Base-by-base conservation (phyloP, 2,329 filamentous ascomycete species). In the Hypocrella siamensis region DNA sequence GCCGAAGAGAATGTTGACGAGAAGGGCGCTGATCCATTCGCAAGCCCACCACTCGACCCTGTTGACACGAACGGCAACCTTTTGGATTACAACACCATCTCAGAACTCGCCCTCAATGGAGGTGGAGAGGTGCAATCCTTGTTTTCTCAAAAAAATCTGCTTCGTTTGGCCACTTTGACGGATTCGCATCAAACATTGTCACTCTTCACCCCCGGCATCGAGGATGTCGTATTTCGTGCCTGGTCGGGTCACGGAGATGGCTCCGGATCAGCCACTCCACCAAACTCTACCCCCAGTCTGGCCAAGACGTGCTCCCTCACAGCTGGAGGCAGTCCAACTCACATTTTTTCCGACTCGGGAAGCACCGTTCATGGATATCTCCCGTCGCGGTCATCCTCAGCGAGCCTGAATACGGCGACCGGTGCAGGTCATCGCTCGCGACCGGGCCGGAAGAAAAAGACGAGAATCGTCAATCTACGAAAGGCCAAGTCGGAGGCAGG, bases 61-160 rank as follows among this genome's bases (percentile, higher is more conserved):
- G 78, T 92, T 11, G 85, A 93, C 55, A 69, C 75, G 3, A 73
- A 79, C 35, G 84, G 83, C 31, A 83, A 85, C 45, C 66, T 79
- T 3, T 54, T 93, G 31, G 81, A 86, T 44, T 67, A 79, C 8
- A 74, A 71, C 31, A 73, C 84, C 40, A 75, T 88, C 33, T 79
- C 82, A 0, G 75, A 78, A 4, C 60, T 93, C 32, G 79, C 80
- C 0, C 63, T 93, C 7, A 83, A 94, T 40, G 75, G 79, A 14
- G 73, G 77, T 8, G 75, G 79, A 4, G 86, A 93, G 48, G 73
- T 79, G 15, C 84, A 93, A 51, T 85, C 84, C 0, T 68, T 93
- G 5, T 96, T 98, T 52, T 96, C 88, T 0, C 84, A 93, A 48
- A 93, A 93, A 66, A 96, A 93, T 45, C 62, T 96, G 24, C 58